Evolutionary conservation across 2,329 filamentous ascomycete genomes (phyloP).

Genomic region (Paraconiothyrium brasiliense): DNA sequence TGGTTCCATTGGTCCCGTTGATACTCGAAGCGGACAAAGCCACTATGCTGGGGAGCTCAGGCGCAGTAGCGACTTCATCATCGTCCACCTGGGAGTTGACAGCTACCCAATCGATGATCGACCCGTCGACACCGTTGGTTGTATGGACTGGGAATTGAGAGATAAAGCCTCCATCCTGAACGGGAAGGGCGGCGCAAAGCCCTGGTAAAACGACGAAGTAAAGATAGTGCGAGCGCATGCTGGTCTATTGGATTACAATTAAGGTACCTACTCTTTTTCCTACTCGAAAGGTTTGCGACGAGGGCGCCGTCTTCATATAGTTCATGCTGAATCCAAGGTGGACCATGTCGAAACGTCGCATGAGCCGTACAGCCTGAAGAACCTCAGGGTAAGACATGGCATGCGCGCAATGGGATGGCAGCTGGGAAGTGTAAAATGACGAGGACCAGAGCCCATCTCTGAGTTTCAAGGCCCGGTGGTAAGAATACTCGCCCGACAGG

Average conservation of each 20-base stretch:
- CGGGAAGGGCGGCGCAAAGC: conserved; percentile 12
- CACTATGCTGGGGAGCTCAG: conserved; percentile 17
- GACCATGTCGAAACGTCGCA: conserved; percentile 13
- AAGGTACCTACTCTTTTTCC: neutral
- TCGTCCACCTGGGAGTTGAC: conserved; percentile 19
- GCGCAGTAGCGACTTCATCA: conserved; percentile 21
- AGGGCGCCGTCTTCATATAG: conserved; percentile 16
- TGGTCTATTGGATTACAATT: conserved; percentile 13
- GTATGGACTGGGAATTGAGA: conserved; percentile 15
- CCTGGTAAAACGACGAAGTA: conserved; percentile 12
- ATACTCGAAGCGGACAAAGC: conserved; percentile 3
- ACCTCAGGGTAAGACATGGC: conserved; percentile 8
- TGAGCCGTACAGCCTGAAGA: conserved; percentile 14
- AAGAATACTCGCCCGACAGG: conserved; percentile 10
- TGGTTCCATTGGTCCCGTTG: conserved; percentile 20
- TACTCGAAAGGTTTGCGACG: conserved; percentile 1
- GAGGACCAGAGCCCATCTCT: neutral
- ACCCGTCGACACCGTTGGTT: conserved; percentile 19
- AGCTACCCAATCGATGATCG: conserved; percentile 24
- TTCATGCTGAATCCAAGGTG: conserved; percentile 6
- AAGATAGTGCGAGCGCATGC: conserved; percentile 15
- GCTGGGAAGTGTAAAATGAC: conserved; percentile 11
- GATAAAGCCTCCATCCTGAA: conserved; percentile 13
- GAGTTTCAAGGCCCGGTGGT: conserved; percentile 6
- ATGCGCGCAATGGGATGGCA: conserved; percentile 10